phyloP scores from a whole-genome alignment of 352 stramenopile genomes.

The Phytopythium helicoides region DNA sequence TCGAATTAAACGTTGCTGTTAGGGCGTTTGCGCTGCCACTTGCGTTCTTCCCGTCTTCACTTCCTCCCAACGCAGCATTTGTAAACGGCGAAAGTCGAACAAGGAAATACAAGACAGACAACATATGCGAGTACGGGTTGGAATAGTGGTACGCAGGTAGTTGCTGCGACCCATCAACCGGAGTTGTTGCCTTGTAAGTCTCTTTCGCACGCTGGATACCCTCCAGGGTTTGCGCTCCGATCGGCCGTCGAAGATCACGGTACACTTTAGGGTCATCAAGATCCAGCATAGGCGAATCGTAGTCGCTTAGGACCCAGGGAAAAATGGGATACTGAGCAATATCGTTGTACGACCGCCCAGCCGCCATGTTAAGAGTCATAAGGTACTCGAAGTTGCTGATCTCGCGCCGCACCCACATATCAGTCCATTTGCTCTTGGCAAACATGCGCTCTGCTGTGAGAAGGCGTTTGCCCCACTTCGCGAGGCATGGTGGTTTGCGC shows the following conservation, averaged over 20 bases:
- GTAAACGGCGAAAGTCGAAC: constrained; percentile 71
- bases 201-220: constrained; percentile 39
- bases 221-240: constrained; percentile 88
- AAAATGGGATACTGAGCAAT: constrained; percentile 98
- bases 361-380: constrained; percentile 95
- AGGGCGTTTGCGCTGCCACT: not conserved
- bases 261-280: constrained; percentile 92
- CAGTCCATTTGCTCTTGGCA: constrained; percentile 80
- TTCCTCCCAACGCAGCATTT: constrained; percentile 26
- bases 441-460: constrained; percentile 72
- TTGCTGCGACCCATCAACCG: constrained; percentile 37
- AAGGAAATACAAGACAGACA: constrained; percentile 74
- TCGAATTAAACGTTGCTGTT: constrained; percentile 54
- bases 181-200: constrained; percentile 27
- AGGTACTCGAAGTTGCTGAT: constrained; percentile 96
- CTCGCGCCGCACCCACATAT: constrained; percentile 84
- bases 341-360: constrained; percentile 96
- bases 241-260: constrained; percentile 96
- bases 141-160: constrained; percentile 73
- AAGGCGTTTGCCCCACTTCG: constrained; percentile 75
- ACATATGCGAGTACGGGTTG: constrained; percentile 69
- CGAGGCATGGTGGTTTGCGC: constrained; percentile 76
- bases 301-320: constrained; percentile 98
- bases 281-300: constrained; percentile 91
- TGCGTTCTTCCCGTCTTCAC: constrained; percentile 12